Evolutionary conservation across 2,329 filamentous ascomycete species (phyloP), one percentile per base, ranked within the genome.

Genomic region (Exophiala aquamarina): DNA sequence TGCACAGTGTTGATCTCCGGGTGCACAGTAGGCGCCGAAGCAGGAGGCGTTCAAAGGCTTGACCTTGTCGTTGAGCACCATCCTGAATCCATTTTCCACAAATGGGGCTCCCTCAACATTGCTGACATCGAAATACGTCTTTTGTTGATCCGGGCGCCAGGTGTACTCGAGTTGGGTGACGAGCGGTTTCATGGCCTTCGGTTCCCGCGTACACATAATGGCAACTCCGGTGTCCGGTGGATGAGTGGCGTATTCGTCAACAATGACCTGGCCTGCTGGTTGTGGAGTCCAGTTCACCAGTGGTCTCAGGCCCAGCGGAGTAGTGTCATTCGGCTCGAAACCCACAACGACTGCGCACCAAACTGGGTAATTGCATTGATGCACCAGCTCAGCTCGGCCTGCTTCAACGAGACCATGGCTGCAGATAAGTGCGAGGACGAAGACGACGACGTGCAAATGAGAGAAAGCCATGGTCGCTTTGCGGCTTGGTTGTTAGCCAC

Each of bases 31-130:
- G 4, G 42, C 46, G 6, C 37, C 32, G 17, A 18, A 17, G 36
- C 50, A 53, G 31, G 20, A 31, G 23, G 14, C 17, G n/a, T 34
- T 9, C n/a, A 28, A 7, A 28, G 17, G 41, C 20, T 28, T 44
- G 32, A 37, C 29, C 14, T 14, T 36, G n/a, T 50, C 48, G 6
- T 34, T n/a, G 9, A 44, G 23, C 7, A 21, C 26, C 44, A 51
- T 48, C 6, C n/a, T 33, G 21, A 50, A 50, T 9, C 55, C 55
- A 29, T 49, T 39, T 10, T 44, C 61, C 1, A 56, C 56, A 52
- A 72, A 72, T 4, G 69, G 60, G 38, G 67, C 63, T 1, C 68
- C 70, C 29, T 66, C 70, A 33, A 72, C 67, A 55, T 67, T 64
- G 3, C 63, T 67, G 47, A 72, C 54, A 44, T 71, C 69, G 44